Evolutionary conservation across 257 asterid species (phyloP).

Genomic region (Solanum ossicruentum): DNA sequence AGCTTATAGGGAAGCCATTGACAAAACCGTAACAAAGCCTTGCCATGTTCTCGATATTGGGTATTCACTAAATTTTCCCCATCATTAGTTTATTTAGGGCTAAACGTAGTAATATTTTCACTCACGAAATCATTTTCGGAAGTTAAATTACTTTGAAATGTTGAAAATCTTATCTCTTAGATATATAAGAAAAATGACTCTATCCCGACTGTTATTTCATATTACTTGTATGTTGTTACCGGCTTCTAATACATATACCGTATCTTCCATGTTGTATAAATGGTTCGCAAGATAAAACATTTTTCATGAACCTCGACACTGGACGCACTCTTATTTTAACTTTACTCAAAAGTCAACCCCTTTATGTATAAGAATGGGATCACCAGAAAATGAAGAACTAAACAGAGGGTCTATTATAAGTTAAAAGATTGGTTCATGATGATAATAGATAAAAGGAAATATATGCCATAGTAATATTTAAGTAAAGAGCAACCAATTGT

Average conservation of each 20-base stretch:
- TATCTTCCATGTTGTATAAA: background rate
- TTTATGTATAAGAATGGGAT: background rate
- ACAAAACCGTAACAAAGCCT: conserved; percentile 57
- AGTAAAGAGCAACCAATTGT: background rate
- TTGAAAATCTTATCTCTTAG: background rate
- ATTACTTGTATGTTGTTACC: background rate
- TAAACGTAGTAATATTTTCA: background rate
- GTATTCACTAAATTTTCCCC: conserved; percentile 20
- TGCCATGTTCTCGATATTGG: conserved; percentile 98
- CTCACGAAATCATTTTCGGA: background rate
- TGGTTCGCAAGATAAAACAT: background rate
- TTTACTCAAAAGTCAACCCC: background rate
- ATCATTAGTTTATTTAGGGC: background rate
- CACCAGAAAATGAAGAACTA: background rate
- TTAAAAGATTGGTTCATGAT: background rate
- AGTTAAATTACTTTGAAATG: background rate
- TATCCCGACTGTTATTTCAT: background rate
- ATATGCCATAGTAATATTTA: background rate
- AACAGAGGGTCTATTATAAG: background rate
- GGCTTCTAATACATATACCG: background rate
- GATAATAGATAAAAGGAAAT: background rate
- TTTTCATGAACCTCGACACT: background rate
- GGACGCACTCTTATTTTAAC: background rate
- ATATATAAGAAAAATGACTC: background rate
- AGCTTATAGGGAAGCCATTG: conserved; percentile 69